Base-by-base conservation (phyloP, 495 filamentous ascomycete species). In the Talaromyces thailandensis region DNA sequence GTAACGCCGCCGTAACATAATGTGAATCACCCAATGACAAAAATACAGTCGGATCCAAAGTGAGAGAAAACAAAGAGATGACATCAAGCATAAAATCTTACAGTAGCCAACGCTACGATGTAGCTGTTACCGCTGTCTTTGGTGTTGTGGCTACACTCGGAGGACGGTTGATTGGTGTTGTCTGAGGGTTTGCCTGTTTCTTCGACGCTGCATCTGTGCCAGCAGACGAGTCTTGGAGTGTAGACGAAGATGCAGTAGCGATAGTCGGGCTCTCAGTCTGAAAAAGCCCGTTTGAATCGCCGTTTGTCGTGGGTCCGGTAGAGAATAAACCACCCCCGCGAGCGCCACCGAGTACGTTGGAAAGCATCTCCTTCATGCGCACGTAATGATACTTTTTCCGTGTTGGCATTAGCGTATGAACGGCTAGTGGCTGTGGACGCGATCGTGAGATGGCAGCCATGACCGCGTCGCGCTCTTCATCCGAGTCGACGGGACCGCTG, bases 381-480 rank as follows among this genome's bases (percentile, higher is more conserved):
- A 93, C 86, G 40, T 88, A 86, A 64, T 90, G 86, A 66, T 96
- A 96, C 64, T 89, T 87, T 4, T 82, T 78, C 63, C 83, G 82
- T 45, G 88, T 87, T 18, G 87, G 86, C 24, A 88, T 76, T 51
- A 87, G 77, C 12, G 87, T 79, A 56, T 86, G 85, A 58, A 86
- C 81, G 18, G 81, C 85, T 23, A 93, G 75, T 6, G 94, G 91
- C 59, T 84, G 83, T 0, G 92, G 91, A 31, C 84, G 84, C 68
- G 88, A 88, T 40, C 87, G 85, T 12, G 85, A 76, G 52, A 98
- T 82, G 12, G 88, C 91, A 16, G 82, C 76, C 92, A 98, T 97
- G 58, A 98, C 89, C 1, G 87, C 79, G 56, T 92, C 88, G 48
- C 87, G 88, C 72, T 98, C 94, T 78, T 96, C 94, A 65, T 98